phyloP scores from a whole-genome alignment of 179 eudicot genomes.

The Beta lomatogona region DNA sequence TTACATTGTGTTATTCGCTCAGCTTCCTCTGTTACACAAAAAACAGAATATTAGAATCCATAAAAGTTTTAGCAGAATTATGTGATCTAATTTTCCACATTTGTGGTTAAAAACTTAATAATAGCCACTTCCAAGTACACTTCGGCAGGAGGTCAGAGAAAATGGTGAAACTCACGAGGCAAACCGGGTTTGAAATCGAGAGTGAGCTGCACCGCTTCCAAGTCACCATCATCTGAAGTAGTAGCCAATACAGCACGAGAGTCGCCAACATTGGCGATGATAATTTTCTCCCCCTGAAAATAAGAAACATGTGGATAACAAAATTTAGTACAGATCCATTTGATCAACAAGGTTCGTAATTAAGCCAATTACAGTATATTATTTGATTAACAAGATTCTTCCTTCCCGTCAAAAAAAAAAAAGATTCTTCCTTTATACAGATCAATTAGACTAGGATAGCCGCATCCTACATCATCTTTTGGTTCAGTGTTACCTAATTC shows the following conservation, averaged over 20 bases:
- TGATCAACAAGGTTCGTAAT: not conserved
- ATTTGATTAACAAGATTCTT: not conserved
- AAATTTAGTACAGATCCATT: not conserved
- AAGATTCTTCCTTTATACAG: not conserved
- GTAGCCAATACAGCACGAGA: conserved; percentile 93
- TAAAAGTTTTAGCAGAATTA: not conserved
- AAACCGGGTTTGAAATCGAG: conserved; percentile 85
- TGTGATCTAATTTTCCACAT: not conserved
- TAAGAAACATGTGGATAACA: conserved; percentile 1
- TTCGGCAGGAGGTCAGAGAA: not conserved
- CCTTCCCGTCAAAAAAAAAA: no score
- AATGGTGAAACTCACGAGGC: conserved; percentile 66
- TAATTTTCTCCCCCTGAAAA: conserved; percentile 62
- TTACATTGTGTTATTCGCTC: conserved; percentile 77
- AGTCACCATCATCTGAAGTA: conserved; percentile 62
- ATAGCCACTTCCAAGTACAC: not conserved
- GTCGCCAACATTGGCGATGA: conserved; percentile 86
- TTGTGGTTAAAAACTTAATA: not conserved
- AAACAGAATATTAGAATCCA: conserved; percentile 14
- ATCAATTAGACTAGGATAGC: not conserved
- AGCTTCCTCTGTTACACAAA: conserved; percentile 68
- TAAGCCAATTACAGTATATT: not conserved
- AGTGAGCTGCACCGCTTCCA: conserved; percentile 82
- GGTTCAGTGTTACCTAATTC: no score
- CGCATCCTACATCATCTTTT: not conserved